A percentile compares a stretch with the other conserved stretches of the same genome.
Evolutionary conservation across 2,329 filamentous ascomycete species (phyloP).

Genomic region (Corniculantispora saksenae): DNA sequence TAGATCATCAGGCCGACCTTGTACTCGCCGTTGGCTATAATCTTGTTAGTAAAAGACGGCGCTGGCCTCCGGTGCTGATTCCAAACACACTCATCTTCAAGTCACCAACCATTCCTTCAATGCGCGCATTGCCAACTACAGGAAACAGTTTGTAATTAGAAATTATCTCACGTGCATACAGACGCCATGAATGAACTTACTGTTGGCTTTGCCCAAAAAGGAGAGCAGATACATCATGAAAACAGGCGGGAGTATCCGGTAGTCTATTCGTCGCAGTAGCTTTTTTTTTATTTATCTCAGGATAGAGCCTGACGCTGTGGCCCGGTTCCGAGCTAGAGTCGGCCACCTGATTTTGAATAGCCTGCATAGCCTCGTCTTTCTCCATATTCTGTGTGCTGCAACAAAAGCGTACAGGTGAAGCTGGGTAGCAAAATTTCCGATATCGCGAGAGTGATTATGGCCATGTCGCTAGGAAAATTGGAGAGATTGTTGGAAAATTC

Average conservation of each 20-base stretch:
- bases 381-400: too few species aligned
- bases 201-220: neutral
- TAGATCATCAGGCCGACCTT: slow-evolving; percentile 30
- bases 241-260: neutral
- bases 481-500: too few species aligned
- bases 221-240: neutral
- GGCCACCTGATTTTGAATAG: too few species aligned
- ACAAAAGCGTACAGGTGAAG: too few species aligned
- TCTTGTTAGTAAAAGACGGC: neutral
- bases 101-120: slow-evolving; percentile 56
- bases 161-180: too few species aligned
- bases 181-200: too few species aligned
- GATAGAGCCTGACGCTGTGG: too few species aligned
- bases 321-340: too few species aligned
- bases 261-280: neutral
- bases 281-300: neutral
- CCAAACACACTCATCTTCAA: slow-evolving; percentile 51
- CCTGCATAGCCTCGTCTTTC: too few species aligned
- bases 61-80: neutral
- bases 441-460: too few species aligned
- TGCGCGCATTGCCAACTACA: slow-evolving; percentile 59
- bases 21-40: slow-evolving; percentile 21
- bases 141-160: neutral
- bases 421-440: too few species aligned
- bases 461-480: too few species aligned